Conservation (phyloP, 2,329 filamentous ascomycete genomes). For the Arthrobotrys musiformis region DNA sequence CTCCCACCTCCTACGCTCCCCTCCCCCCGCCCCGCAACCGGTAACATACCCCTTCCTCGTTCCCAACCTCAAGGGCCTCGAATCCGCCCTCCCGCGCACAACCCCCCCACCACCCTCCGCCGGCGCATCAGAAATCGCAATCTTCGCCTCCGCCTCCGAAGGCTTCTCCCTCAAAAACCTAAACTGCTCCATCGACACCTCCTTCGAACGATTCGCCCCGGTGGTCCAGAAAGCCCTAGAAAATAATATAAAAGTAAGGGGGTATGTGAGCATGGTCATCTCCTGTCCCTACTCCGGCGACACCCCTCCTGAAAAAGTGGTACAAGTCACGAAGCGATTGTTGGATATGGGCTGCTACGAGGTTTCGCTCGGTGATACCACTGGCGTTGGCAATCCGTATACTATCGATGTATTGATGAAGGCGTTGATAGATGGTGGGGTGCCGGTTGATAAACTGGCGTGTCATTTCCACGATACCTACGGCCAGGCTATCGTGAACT, state of each 20-base stretch:
- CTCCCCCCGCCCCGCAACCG: conserved; percentile 66
- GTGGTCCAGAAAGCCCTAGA: conserved; percentile 77
- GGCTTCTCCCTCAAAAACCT: conserved; percentile 82
- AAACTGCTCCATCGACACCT: conserved; percentile 81
- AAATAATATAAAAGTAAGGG: conserved; percentile 75
- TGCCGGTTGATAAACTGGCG: conserved; percentile 76
- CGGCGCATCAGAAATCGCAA: conserved; percentile 74
- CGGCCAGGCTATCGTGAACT: conserved; percentile 85
- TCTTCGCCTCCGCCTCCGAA: conserved; percentile 85
- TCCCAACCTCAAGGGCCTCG: conserved; percentile 78
- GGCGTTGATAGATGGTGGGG: conserved; percentile 73
- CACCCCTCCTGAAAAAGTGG: conserved; percentile 72
- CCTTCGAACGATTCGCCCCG: conserved; percentile 74
- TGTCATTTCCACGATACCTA: conserved; percentile 93
- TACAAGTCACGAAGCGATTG: conserved; percentile 74
- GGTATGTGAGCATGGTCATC: conserved; percentile 82
- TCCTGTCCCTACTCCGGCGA: conserved; percentile 81
- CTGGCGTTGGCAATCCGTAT: conserved; percentile 79
- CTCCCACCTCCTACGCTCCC: conserved; percentile 72
- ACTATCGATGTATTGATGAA: conserved; percentile 66
- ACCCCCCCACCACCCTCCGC: conserved; percentile 55
- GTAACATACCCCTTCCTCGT: conserved; percentile 80
- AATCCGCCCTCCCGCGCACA: conserved; percentile 60
- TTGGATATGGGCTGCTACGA: conserved; percentile 90
- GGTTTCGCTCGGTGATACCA: conserved; percentile 89